Evolutionary conservation across 192 early-diverging fungal species (phyloP), one percentile per base, ranked within the genome.

Genomic region (Piromyces finnis): DNA sequence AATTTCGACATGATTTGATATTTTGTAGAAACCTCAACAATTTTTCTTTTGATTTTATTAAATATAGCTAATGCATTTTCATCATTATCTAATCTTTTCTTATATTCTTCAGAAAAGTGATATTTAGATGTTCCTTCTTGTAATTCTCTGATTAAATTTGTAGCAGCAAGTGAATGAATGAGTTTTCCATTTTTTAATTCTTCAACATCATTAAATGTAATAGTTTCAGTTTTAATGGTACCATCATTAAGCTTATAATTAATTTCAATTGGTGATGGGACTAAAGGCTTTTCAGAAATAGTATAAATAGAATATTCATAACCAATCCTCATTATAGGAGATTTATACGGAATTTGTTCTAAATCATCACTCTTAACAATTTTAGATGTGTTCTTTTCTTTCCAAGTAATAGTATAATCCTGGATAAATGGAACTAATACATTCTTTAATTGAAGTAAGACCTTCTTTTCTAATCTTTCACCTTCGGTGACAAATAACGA

Each of bases 381-480:
- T 0, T 81, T 79, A 17, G 77, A 9, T 6, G 80, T 37, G 28
- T 30, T 79, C 16, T 81, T 79, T 29, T 28, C 77, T 6, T 77
- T 78, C 85, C 80, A 86, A 77, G 82, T 78, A 27, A 90, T 79
- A 79, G 86, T 86, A 79, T 84, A 89, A 80, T 89, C 84, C 6
- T 68, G 78, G 27, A 90, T 79, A 1, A 84, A 83, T 78, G 86
- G 83, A 51, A 83, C 79, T 29, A 89, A 39, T 1, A 86, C 82
- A 78, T 83, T 84, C 51, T 90, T 89, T 30, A 89, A 79, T 87
- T 90, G 88, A 41, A 83, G 83, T 28, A 90, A 81, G 29, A 90
- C 80, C 78, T 89, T 89, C 29, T 79, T 82, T 29, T 90, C 84
- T 86, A 90, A 85, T 32, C 83, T 83, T 80, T 89, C 88, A 18